Evolutionary conservation across 441 rosid species (phyloP).

Genomic region (Adansonia madagascariensis): DNA sequence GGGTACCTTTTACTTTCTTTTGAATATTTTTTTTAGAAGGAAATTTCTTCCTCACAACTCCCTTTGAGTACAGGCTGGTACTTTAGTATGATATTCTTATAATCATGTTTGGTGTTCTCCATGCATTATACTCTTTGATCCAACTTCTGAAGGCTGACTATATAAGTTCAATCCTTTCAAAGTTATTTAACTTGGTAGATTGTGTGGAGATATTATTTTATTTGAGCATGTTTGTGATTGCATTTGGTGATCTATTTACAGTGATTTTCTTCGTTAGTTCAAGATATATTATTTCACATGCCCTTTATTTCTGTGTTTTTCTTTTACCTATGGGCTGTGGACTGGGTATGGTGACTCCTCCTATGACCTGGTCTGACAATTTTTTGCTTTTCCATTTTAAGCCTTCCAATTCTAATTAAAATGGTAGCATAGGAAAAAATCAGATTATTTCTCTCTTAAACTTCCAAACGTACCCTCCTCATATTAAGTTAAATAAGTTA

Average conservation of each 20-base stretch:
- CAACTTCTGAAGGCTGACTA: background rate
- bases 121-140: conserved; percentile 6
- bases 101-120: conserved; percentile 5
- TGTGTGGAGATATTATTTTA: conserved; percentile 8
- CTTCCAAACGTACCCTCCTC: background rate
- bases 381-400: conserved; percentile 15
- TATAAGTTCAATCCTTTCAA: conserved; percentile 10
- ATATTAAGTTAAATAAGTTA: background rate
- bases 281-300: background rate
- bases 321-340: background rate
- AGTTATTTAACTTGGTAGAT: conserved; percentile 12
- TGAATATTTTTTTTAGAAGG: background rate
- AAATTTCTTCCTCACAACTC: background rate
- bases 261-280: conserved; percentile 5
- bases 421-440: background rate
- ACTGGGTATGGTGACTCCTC: background rate
- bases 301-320: background rate
- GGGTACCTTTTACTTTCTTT: conserved; percentile 48
- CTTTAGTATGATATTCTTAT: background rate
- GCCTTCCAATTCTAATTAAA: background rate
- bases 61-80: background rate
- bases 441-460: conserved; percentile 4
- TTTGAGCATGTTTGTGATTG: conserved; percentile 12
- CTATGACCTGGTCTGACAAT: background rate
- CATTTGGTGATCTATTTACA: background rate